A percentile compares a stretch with the other conserved stretches of the same genome.
Conservation (phyloP, 2,329 filamentous ascomycete genomes). For the Penicillium sp. region DNA sequence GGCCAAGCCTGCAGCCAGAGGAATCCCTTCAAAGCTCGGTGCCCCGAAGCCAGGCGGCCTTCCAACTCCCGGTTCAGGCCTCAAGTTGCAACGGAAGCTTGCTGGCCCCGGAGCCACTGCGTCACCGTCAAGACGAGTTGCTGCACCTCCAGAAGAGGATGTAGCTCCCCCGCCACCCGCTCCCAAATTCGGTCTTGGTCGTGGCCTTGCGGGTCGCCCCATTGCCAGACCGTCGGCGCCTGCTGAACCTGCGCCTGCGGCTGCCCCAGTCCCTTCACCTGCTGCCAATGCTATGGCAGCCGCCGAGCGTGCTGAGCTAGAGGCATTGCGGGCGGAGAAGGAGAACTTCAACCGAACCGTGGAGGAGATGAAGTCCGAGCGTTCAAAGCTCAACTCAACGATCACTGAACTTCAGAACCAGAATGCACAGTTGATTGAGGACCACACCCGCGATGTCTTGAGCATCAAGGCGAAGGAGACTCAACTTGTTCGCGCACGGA, state of each 20-base stretch:
- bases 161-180: conserved; percentile 36
- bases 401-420: conserved; percentile 92
- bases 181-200: conserved; percentile 55
- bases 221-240: conserved; percentile 59
- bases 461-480: conserved; percentile 98
- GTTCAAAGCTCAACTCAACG: conserved; percentile 71
- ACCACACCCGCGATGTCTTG: conserved; percentile 87
- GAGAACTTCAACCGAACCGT: conserved; percentile 65
- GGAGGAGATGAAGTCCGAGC: conserved; percentile 74
- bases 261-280: conserved; percentile 48
- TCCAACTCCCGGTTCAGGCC: conserved; percentile 35
- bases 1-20: conserved; percentile 34
- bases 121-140: conserved; percentile 38
- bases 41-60: conserved; percentile 35
- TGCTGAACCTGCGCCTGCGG: conserved; percentile 39
- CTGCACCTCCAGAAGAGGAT: conserved; percentile 40
- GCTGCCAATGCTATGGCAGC: conserved; percentile 59
- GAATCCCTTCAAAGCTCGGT: conserved; percentile 41
- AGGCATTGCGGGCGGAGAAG: conserved; percentile 75
- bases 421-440: conserved; percentile 92
- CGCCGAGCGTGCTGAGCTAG: conserved; percentile 59
- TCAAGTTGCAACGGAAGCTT: conserved; percentile 40
- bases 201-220: conserved; percentile 75
- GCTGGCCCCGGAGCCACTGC: conserved; percentile 34
- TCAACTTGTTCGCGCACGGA: conserved; percentile 81